Evolutionary conservation across 2,329 filamentous ascomycete genomes (phyloP).

Genomic region (Ceratocystis lukuohia): DNA sequence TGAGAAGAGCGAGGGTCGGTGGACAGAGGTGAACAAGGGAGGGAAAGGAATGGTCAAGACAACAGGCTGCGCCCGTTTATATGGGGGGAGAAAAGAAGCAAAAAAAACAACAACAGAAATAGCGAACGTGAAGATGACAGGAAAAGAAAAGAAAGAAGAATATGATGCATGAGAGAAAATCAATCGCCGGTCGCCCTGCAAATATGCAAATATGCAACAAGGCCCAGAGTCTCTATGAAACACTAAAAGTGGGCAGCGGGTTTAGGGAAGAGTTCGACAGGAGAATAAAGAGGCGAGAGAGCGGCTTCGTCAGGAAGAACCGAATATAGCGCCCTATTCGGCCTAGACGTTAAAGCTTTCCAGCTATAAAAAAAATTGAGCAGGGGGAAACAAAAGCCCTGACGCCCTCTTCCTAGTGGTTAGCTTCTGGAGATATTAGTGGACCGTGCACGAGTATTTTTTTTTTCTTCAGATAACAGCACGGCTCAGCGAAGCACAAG

Average conservation of each 20-base stretch:
- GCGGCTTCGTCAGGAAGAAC: neutral
- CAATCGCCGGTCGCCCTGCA: neutral
- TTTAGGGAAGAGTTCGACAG: neutral
- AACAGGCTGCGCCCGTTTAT: conserved; percentile 2
- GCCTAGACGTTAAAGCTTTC: neutral
- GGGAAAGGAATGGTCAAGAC: neutral
- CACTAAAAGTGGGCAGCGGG: neutral
- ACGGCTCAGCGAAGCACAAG: neutral
- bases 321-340: neutral
- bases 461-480: conserved; percentile 5
- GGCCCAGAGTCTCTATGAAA: neutral
- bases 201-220: neutral
- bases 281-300: neutral
- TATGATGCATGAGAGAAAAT: neutral
- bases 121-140: neutral
- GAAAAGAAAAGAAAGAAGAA: neutral
- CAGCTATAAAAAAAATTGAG: neutral
- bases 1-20: neutral
- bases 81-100: conserved; percentile 7
- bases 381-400: neutral
- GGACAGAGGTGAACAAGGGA: neutral
- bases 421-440: neutral
- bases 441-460: conserved; percentile 7
- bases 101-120: neutral
- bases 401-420: neutral